A percentile compares a stretch with the other conserved stretches of the same genome.
Evolutionary conservation across 768 basidiomycete genomes (phyloP).

Genomic region (Goffeauzyma gilvescens): DNA sequence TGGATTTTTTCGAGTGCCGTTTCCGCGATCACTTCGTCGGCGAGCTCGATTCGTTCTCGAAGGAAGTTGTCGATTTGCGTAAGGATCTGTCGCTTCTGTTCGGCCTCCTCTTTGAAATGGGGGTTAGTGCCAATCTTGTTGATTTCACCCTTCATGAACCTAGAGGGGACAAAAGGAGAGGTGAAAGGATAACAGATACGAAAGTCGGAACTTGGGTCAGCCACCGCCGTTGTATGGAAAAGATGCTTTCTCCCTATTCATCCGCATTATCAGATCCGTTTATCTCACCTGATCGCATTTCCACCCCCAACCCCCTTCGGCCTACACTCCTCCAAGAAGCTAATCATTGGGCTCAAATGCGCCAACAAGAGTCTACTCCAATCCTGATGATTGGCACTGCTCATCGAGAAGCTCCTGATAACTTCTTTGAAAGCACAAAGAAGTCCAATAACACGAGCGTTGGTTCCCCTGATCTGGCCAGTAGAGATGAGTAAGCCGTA

Average conservation of each 20-base stretch:
- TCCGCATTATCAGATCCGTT: too few relatives aligned
- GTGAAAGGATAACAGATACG: constrained; percentile 70
- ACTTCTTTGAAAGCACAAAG: constrained; percentile 81
- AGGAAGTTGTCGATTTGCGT: constrained; percentile 81
- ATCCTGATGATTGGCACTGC: background rate
- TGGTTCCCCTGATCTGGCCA: constrained; percentile 82
- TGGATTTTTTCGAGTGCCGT: constrained; percentile 82
- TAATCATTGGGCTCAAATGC: constrained; percentile 22
- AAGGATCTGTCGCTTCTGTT: constrained; percentile 77
- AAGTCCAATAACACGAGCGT: constrained; percentile 85
- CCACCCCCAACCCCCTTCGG: constrained; percentile 32
- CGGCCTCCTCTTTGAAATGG: constrained; percentile 50
- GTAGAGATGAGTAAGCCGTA: constrained; percentile 77
- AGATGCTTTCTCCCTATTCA: too few relatives aligned
- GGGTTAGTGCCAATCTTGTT: constrained; percentile 79
- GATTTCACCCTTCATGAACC: constrained; percentile 87
- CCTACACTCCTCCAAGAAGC: constrained; percentile 20
- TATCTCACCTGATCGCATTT: constrained; percentile 28
- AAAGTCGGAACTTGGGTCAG: constrained; percentile 45
- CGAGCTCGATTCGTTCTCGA: constrained; percentile 76
- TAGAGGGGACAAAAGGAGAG: constrained; percentile 71
- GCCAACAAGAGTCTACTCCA: constrained; percentile 10
- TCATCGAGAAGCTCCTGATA: constrained; percentile 32
- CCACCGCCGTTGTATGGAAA: too few relatives aligned
- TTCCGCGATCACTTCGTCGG: constrained; percentile 80